phyloP scores from a whole-genome alignment of 345 rosid species.

The Clausena lansium region DNA sequence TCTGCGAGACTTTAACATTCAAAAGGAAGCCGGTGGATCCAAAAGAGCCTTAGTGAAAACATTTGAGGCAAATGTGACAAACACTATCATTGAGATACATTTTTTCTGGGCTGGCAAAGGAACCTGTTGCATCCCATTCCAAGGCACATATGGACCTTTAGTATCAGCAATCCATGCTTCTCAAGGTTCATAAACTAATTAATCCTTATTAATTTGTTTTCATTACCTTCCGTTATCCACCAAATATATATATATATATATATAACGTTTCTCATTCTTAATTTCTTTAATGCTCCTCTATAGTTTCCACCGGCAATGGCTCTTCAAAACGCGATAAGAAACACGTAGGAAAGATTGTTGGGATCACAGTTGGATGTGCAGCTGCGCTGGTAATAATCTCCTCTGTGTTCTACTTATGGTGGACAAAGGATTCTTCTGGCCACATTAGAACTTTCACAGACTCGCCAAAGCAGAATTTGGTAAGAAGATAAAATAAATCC shows the following conservation, averaged over 20 bases:
- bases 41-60: slow-evolving; percentile 38
- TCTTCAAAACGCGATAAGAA: slow-evolving; percentile 27
- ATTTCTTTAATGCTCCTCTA: not conserved
- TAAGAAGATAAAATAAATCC: not conserved
- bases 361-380: slow-evolving; percentile 37
- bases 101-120: slow-evolving; percentile 67
- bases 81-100: slow-evolving; percentile 48
- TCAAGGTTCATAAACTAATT: slow-evolving; percentile 31
- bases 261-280: not conserved
- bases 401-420: slow-evolving; percentile 34
- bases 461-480: slow-evolving; percentile 15
- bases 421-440: slow-evolving; percentile 20
- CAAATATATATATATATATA: too few relatives aligned
- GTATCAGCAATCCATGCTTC: slow-evolving; percentile 53
- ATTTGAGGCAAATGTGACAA: slow-evolving; percentile 46
- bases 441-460: slow-evolving; percentile 23
- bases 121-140: slow-evolving; percentile 62
- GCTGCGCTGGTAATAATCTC: slow-evolving; percentile 31
- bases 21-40: slow-evolving; percentile 53
- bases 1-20: slow-evolving; percentile 44
- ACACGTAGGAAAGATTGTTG: slow-evolving; percentile 27
- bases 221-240: not conserved
- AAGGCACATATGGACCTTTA: slow-evolving; percentile 52
- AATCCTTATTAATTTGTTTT: not conserved
- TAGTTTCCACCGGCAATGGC: slow-evolving; percentile 16